Evolutionary conservation across 2,329 filamentous ascomycete genomes (phyloP).

Genomic region (Tolypocladium endophyticum): DNA sequence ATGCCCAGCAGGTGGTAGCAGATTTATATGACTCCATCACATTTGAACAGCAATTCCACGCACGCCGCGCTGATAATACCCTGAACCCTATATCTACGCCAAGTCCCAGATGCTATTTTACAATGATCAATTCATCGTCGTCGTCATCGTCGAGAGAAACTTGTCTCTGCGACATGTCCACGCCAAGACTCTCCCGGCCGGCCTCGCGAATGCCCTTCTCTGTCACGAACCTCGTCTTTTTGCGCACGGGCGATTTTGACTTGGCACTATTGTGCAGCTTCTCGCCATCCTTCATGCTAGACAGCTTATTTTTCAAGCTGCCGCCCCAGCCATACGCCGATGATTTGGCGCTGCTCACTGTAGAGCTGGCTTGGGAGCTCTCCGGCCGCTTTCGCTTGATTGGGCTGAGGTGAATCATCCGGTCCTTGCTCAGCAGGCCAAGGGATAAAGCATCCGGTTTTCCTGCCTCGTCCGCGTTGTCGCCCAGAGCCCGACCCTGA

Average conservation of each 20-base stretch:
- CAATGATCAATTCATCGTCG: constrained; percentile 42
- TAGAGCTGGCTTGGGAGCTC: constrained; percentile 27
- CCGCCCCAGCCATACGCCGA: constrained; percentile 46
- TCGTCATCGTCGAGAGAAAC: constrained; percentile 34
- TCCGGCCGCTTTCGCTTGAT: constrained; percentile 51
- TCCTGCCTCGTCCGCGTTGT: constrained; percentile 14
- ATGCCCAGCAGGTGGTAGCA: background rate
- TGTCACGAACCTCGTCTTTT: constrained; percentile 74
- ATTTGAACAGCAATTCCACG: background rate
- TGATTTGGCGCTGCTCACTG: constrained; percentile 12
- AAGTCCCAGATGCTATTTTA: constrained; percentile 15
- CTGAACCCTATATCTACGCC: background rate
- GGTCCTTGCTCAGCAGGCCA: constrained; percentile 22
- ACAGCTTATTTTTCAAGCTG: constrained; percentile 42
- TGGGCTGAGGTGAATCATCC: constrained; percentile 45
- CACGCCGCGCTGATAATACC: background rate
- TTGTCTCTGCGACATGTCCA: constrained; percentile 28
- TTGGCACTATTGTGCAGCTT: constrained; percentile 25
- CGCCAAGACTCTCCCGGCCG: constrained; percentile 61
- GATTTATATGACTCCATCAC: background rate
- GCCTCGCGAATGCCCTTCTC: constrained; percentile 69
- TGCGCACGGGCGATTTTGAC: constrained; percentile 38
- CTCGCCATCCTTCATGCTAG: constrained; percentile 52
- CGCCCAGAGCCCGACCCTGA: constrained; percentile 3
- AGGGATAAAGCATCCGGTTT: constrained; percentile 31